phyloP scores from a whole-genome alignment of 768 basidiomycete species.

The Lentinus tigrinus region DNA sequence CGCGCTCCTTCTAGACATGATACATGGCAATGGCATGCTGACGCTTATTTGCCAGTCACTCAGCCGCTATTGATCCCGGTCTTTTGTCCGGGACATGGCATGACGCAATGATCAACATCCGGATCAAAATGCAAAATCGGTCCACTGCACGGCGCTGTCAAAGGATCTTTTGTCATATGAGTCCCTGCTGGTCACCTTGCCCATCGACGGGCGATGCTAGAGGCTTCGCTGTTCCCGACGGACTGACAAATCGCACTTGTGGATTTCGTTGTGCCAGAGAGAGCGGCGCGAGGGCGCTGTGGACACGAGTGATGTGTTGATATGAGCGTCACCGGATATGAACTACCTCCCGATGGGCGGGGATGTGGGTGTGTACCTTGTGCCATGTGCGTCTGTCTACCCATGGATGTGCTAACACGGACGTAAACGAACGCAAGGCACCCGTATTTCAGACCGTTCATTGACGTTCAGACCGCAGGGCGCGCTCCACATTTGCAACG shows the following conservation, averaged over 20 bases:
- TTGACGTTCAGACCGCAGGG: neutral
- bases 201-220: neutral
- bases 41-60: neutral
- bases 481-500: neutral
- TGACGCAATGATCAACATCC: conserved; percentile 11
- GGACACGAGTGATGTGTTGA: neutral
- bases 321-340: neutral
- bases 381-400: neutral
- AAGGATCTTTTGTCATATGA: neutral
- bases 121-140: neutral
- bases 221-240: neutral
- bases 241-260: neutral
- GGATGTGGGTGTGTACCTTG: neutral
- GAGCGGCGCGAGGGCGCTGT: neutral
- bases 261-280: neutral
- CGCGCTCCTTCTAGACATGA: too few species aligned
- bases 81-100: neutral
- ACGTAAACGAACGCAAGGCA: neutral
- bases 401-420: neutral
- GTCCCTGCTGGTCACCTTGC: neutral
- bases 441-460: neutral
- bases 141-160: neutral
- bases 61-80: neutral
- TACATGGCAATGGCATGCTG: neutral
- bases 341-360: neutral